Conservation (phyloP, 352 stramenopile species). For the Globisporangium heterothallicum region DNA sequence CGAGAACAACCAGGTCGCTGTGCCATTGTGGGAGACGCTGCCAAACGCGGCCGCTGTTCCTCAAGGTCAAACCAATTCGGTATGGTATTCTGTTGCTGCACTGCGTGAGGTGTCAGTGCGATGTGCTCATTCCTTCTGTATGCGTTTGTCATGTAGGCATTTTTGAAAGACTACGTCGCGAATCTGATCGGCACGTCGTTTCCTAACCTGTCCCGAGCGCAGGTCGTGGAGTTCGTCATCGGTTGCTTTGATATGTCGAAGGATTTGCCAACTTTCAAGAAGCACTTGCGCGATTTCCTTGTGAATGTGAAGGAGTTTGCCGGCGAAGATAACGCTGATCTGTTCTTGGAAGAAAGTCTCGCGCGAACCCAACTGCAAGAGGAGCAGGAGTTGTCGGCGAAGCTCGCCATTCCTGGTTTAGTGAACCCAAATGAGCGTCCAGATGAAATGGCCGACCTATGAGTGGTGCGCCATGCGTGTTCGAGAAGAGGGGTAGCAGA, state of each 20-base stretch:
- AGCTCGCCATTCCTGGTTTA: conserved; percentile 86
- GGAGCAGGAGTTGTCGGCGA: conserved; percentile 75
- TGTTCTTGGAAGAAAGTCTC: conserved; percentile 96
- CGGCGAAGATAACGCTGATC: conserved; percentile 94
- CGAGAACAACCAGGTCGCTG: conserved; percentile 93
- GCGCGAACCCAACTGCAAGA: conserved; percentile 82
- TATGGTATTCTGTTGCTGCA: conserved; percentile 19
- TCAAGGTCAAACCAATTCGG: conserved; percentile 73
- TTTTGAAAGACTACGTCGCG: conserved; percentile 96
- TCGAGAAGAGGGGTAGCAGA: background rate
- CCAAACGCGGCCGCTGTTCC: conserved; percentile 60
- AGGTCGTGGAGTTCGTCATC: conserved; percentile 96
- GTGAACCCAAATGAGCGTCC: conserved; percentile 89
- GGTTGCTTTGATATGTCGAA: conserved; percentile 97
- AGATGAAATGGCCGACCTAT: conserved; percentile 87
- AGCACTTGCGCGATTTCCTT: conserved; percentile 98
- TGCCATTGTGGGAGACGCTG: conserved; percentile 93
- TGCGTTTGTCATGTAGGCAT: conserved; percentile 37
- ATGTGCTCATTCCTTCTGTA: background rate
- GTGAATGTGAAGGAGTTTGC: conserved; percentile 98
- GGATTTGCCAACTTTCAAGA: conserved; percentile 97
- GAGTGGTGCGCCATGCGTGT: conserved; percentile 7
- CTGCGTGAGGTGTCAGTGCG: background rate
- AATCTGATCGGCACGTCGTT: conserved; percentile 97
- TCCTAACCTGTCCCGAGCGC: conserved; percentile 90